Conservation (phyloP, 2,329 filamentous ascomycete species). For the Sclerotinia minor region DNA sequence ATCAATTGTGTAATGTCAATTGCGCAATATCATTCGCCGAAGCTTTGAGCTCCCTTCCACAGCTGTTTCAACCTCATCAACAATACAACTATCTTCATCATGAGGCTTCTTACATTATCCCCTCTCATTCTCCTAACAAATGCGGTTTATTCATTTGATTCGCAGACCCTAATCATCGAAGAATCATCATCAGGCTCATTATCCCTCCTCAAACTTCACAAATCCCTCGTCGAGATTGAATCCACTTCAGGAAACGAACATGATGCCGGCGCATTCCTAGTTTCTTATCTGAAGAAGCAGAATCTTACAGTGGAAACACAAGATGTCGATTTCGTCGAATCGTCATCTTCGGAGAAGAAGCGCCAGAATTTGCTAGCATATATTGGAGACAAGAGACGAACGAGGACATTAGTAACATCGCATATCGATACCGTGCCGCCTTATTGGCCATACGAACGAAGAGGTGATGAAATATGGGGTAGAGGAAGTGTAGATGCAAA, state of each 20-base stretch:
- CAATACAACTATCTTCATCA: slow-evolving; percentile 18
- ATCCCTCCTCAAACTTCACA: slow-evolving; percentile 59
- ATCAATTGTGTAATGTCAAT: neutral
- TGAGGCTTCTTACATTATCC: slow-evolving; percentile 31
- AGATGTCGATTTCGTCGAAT: slow-evolving; percentile 40
- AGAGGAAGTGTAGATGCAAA: slow-evolving; percentile 75
- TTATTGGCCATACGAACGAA: slow-evolving; percentile 46
- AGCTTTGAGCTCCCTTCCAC: neutral
- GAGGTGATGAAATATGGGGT: slow-evolving; percentile 59
- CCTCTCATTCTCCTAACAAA: slow-evolving; percentile 29
- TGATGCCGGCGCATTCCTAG: slow-evolving; percentile 58
- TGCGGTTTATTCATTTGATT: slow-evolving; percentile 26
- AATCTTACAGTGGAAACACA: slow-evolving; percentile 65
- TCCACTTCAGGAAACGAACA: slow-evolving; percentile 64
- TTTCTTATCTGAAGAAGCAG: slow-evolving; percentile 54
- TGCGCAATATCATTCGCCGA: slow-evolving; percentile 9
- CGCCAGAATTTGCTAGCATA: slow-evolving; percentile 64
- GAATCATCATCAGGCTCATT: slow-evolving; percentile 19
- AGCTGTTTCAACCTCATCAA: slow-evolving; percentile 9
- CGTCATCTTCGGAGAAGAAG: slow-evolving; percentile 9
- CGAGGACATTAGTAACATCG: slow-evolving; percentile 55
- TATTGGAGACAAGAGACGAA: slow-evolving; percentile 49
- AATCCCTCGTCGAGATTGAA: slow-evolving; percentile 60
- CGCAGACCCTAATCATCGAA: slow-evolving; percentile 31
- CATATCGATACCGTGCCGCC: slow-evolving; percentile 66